A percentile compares a stretch with the other conserved stretches of the same genome.
These are phyloP conservation scores for Blastobotrys elegans DNA, from an alignment of 1,139 yeast species.

Conservation along the genomic window DNA sequence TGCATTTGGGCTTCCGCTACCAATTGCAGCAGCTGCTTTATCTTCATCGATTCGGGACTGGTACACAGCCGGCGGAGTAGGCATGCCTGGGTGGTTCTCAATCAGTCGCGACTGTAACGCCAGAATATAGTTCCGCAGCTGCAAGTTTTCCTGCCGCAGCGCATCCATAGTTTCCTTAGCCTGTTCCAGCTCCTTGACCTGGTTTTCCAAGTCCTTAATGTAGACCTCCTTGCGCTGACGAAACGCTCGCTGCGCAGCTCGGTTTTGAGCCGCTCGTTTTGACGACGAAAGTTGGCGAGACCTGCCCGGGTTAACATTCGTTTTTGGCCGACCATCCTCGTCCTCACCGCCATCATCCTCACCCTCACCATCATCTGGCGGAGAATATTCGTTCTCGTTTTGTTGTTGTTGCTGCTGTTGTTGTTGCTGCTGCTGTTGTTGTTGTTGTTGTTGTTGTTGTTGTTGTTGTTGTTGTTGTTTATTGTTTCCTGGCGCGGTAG, in stretches of 20 bases:
- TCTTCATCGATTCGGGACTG: neutral
- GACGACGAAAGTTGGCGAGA: constrained; percentile 52
- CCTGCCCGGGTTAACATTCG: neutral
- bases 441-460: constrained; percentile 3
- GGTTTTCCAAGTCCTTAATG: constrained; percentile 69
- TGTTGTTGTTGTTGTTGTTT: neutral
- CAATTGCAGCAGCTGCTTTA: neutral
- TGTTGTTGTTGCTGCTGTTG: neutral
- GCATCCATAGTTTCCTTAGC: constrained; percentile 59
- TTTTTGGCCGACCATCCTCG: neutral
- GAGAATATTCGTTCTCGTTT: neutral
- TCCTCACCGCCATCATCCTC: neutral
- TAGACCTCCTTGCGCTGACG: constrained; percentile 74
- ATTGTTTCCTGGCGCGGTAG: neutral
- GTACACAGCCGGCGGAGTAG: constrained; percentile 43
- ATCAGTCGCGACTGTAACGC: constrained; percentile 64
- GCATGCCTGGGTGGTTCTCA: constrained; percentile 40
- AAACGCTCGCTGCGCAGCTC: constrained; percentile 86
- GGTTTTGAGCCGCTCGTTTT: constrained; percentile 82
- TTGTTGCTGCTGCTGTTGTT: neutral
- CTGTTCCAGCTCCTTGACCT: constrained; percentile 56
- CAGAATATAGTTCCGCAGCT: constrained; percentile 67
- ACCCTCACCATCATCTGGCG: neutral
- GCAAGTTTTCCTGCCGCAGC: constrained; percentile 62
- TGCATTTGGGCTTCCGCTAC: neutral